Percentiles rank a stretch among this genome's conserved stretches.
Evolutionary conservation across 2,329 filamentous ascomycete genomes (phyloP).

Genomic region (Ustulina deusta): DNA sequence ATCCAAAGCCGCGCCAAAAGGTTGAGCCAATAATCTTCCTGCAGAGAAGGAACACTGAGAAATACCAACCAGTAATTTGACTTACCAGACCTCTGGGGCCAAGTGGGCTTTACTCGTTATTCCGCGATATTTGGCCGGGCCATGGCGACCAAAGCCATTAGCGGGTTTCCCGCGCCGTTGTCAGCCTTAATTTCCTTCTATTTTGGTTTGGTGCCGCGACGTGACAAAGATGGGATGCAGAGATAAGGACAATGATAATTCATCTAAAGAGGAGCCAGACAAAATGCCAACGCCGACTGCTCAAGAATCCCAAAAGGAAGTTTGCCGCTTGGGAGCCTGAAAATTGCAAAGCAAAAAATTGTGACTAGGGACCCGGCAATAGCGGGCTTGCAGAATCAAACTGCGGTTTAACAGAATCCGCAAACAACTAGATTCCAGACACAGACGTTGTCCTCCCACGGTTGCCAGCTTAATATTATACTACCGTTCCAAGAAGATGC

Average conservation of each 20-base stretch:
- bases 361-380: neutral
- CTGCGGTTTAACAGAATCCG: conserved; percentile 2
- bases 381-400: conserved; percentile 2
- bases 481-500: conserved; percentile 7
- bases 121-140: no score
- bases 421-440: conserved; percentile 2
- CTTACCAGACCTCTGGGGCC: conserved; percentile 4
- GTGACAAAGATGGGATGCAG: conserved; percentile 5
- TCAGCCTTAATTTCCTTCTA: no score
- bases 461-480: conserved; percentile 8
- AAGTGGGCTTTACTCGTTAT: no score
- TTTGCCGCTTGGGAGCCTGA: neutral
- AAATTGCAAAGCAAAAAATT: conserved; percentile 4
- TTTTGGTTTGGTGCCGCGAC: neutral
- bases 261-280: conserved; percentile 1
- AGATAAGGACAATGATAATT: conserved; percentile 3
- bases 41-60: conserved; percentile 3
- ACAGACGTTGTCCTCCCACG: conserved; percentile 8
- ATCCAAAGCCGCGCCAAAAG: neutral
- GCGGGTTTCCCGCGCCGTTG: no score
- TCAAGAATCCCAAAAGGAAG: neutral
- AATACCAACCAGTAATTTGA: conserved; percentile 1
- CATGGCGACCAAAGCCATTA: no score
- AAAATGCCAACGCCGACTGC: neutral
- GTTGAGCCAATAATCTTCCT: conserved; percentile 8